Percentiles rank a stretch among this genome's conserved stretches.
These are phyloP conservation scores for Trametes cingulata DNA, from an alignment of 768 basidiomycete genomes.

Conservation along the genomic window DNA sequence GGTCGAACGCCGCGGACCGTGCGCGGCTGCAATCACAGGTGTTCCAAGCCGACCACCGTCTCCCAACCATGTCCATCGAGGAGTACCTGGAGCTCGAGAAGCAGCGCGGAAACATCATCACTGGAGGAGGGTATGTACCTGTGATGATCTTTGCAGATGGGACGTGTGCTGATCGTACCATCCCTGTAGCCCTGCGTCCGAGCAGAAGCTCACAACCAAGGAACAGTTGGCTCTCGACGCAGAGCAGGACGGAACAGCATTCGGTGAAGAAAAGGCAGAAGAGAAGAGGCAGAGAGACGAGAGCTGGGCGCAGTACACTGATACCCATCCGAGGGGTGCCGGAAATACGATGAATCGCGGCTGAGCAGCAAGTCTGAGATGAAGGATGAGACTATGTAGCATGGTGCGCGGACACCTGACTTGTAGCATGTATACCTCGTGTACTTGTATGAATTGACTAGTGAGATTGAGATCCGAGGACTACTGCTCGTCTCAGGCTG, in stretches of 20 bases:
- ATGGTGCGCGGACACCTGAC: not conserved
- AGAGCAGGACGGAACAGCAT: conserved; percentile 78
- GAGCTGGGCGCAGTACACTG: conserved; percentile 88
- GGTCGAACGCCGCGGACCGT: conserved; percentile 67
- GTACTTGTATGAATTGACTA: conserved; percentile 1
- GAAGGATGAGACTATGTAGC: not conserved
- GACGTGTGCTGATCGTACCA: not conserved
- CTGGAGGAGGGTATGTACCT: conserved; percentile 76
- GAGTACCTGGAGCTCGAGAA: conserved; percentile 89
- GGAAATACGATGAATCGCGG: conserved; percentile 98
- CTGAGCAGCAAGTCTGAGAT: conserved; percentile 36
- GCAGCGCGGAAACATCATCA: conserved; percentile 81
- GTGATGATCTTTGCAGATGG: not conserved
- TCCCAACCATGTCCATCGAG: conserved; percentile 96
- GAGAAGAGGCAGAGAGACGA: conserved; percentile 84
- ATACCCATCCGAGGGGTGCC: conserved; percentile 83
- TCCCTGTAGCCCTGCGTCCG: conserved; percentile 53
- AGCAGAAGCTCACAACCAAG: conserved; percentile 64
- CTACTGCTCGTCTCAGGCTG: not conserved
- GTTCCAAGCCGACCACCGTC: conserved; percentile 77
- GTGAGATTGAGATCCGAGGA: not conserved
- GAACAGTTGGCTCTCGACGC: conserved; percentile 79
- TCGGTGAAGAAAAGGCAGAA: conserved; percentile 70
- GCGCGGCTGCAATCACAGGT: conserved; percentile 75
- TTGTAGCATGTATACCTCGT: conserved; percentile 14